Conservation (phyloP, 208 protist genomes). For the Trypanosoma mega region DNA sequence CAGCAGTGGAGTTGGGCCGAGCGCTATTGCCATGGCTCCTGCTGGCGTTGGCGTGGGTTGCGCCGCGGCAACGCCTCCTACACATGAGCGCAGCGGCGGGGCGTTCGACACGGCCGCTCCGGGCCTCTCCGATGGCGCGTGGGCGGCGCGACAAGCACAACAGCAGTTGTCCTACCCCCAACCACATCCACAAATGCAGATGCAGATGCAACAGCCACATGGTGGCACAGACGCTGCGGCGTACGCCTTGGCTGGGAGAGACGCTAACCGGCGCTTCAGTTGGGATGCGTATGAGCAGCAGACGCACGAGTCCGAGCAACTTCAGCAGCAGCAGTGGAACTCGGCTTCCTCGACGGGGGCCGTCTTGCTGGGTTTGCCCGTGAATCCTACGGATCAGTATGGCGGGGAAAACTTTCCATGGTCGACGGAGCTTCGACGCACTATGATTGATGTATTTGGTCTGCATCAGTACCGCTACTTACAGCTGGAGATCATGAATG, state of each 20-base stretch:
- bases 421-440: constrained; percentile 79
- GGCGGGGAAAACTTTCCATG: constrained; percentile 74
- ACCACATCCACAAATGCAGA: no score
- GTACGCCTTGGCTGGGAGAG: no score
- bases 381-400: constrained; percentile 73
- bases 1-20: no score
- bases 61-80: background rate
- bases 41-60: background rate
- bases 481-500: constrained; percentile 96
- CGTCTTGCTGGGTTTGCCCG: constrained; percentile 39
- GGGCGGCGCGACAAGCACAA: background rate
- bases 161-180: no score
- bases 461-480: constrained; percentile 88
- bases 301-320: constrained; percentile 9
- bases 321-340: constrained; percentile 32
- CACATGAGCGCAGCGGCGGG: constrained; percentile 5
- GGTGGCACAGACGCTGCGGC: no score
- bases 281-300: constrained; percentile 72
- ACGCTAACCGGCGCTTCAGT: no score
- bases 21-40: no score
- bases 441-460: constrained; percentile 88
- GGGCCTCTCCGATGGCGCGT: background rate
- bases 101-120: constrained; percentile 5
- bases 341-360: constrained; percentile 34
- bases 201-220: no score